Percentiles rank a stretch among this genome's conserved stretches.
phyloP scores from a whole-genome alignment of 2,329 filamentous ascomycete species.

The Ustilaginoidea virens region DNA sequence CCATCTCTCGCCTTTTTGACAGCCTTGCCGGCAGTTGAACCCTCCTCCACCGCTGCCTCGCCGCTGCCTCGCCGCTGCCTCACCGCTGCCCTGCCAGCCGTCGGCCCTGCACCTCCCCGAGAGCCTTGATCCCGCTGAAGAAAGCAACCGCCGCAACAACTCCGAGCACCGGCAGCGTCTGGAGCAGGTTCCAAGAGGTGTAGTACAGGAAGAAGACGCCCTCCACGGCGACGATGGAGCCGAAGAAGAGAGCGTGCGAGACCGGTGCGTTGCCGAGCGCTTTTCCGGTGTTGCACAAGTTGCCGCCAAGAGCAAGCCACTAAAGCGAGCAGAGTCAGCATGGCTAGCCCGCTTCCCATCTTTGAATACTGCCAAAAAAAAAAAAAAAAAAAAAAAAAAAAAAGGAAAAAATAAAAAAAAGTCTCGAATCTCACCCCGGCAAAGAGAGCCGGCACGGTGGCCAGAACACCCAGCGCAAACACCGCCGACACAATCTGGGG shows the following conservation, averaged over 20 bases:
- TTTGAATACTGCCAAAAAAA: background rate
- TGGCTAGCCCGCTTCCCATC: background rate
- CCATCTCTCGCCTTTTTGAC: too few species aligned
- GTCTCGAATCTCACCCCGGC: conserved; percentile 34
- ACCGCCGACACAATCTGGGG: conserved; percentile 64
- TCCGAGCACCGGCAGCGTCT: conserved; percentile 60
- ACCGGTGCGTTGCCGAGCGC: conserved; percentile 64
- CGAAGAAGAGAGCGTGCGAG: conserved; percentile 72
- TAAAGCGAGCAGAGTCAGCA: conserved; percentile 21
- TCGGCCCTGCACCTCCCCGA: conserved; percentile 84
- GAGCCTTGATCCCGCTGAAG: conserved; percentile 74
- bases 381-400: background rate
- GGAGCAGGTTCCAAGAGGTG: conserved; percentile 79
- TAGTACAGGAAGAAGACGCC: conserved; percentile 93
- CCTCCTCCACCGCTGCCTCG: conserved; percentile 3
- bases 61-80: conserved; percentile 3
- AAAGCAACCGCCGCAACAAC: conserved; percentile 58
- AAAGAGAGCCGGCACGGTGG: conserved; percentile 58
- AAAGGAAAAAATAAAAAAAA: background rate
- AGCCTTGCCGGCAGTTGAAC: too few species aligned
- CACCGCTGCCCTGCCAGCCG: conserved; percentile 59
- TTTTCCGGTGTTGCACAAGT: conserved; percentile 60
- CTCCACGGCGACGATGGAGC: conserved; percentile 77
- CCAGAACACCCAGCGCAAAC: conserved; percentile 60
- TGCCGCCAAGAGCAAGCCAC: conserved; percentile 76